These are phyloP conservation scores for Schrenkiella parvula DNA, from an alignment of 345 rosid species.

Conservation along the genomic window DNA sequence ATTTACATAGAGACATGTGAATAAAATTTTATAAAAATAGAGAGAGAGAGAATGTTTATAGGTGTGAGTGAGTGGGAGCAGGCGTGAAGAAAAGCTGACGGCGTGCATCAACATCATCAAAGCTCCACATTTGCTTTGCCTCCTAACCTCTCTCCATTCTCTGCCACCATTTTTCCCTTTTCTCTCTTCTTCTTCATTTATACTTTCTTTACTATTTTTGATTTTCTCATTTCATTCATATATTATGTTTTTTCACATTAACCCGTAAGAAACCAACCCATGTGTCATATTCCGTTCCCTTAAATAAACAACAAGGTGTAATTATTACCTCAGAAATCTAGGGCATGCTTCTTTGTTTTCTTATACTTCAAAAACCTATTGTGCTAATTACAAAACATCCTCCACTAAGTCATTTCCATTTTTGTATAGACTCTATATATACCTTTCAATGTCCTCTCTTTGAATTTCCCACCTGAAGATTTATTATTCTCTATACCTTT, in stretches of 20 bases:
- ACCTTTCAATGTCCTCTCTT: constrained; percentile 14
- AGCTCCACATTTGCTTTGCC: constrained; percentile 65
- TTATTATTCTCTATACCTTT: constrained; percentile 2
- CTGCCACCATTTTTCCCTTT: constrained; percentile 47
- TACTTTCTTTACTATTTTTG: constrained; percentile 12
- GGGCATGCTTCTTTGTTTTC: constrained; percentile 35
- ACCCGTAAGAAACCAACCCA: constrained; percentile 23
- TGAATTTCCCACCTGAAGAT: constrained; percentile 22
- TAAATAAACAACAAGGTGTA: constrained; percentile 28
- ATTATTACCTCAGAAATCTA: constrained; percentile 33
- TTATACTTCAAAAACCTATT: not conserved
- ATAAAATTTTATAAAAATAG: not conserved
- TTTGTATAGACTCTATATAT: constrained; percentile 15
- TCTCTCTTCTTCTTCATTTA: constrained; percentile 18
- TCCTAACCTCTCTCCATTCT: constrained; percentile 63
- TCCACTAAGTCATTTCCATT: constrained; percentile 22
- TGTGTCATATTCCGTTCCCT: constrained; percentile 30
- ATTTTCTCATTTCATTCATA: not conserved
- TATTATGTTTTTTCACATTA: not conserved
- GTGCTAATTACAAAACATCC: not conserved
- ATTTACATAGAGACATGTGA: constrained; percentile 23
- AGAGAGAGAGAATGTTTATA: constrained; percentile 32
- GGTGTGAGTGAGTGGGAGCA: constrained; percentile 43
- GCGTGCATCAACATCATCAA: constrained; percentile 90
- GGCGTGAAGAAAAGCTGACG: constrained; percentile 78